phyloP scores from a whole-genome alignment of 768 basidiomycete genomes.

The Auriscalpium microsporum region DNA sequence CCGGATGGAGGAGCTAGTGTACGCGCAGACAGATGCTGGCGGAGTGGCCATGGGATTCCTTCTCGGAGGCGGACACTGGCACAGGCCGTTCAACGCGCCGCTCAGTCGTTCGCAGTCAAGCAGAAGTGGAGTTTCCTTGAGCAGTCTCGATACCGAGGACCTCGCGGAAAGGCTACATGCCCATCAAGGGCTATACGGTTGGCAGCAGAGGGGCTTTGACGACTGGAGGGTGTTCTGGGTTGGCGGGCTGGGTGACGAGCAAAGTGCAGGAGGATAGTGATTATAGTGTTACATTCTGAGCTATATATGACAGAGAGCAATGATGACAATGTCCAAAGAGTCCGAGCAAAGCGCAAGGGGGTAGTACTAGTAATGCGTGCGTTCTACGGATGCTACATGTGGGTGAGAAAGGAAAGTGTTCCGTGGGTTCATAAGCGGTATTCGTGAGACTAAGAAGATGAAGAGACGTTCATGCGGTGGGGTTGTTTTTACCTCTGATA shows the following conservation, averaged over 20 bases:
- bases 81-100: constrained; percentile 25
- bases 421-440: too few relatives aligned
- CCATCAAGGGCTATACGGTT: constrained; percentile 68
- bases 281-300: constrained; percentile 6
- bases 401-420: background rate
- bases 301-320: background rate
- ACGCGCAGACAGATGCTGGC: constrained; percentile 54
- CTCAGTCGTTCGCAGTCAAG: constrained; percentile 38
- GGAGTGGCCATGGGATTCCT: constrained; percentile 50
- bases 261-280: constrained; percentile 26
- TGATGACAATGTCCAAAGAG: background rate
- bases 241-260: constrained; percentile 41
- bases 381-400: background rate
- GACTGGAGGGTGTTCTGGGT: constrained; percentile 84
- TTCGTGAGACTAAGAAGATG: background rate
- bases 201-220: constrained; percentile 62
- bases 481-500: constrained; percentile 41
- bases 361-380: background rate
- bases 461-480: background rate
- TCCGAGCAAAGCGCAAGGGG: background rate
- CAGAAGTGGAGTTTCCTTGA: constrained; percentile 36
- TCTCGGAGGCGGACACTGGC: constrained; percentile 42
- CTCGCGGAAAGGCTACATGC: constrained; percentile 34
- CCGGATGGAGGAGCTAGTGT: constrained; percentile 36
- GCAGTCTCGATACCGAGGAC: constrained; percentile 48